phyloP scores from a whole-genome alignment of 495 filamentous ascomycete genomes.

The Glonium stellatum region DNA sequence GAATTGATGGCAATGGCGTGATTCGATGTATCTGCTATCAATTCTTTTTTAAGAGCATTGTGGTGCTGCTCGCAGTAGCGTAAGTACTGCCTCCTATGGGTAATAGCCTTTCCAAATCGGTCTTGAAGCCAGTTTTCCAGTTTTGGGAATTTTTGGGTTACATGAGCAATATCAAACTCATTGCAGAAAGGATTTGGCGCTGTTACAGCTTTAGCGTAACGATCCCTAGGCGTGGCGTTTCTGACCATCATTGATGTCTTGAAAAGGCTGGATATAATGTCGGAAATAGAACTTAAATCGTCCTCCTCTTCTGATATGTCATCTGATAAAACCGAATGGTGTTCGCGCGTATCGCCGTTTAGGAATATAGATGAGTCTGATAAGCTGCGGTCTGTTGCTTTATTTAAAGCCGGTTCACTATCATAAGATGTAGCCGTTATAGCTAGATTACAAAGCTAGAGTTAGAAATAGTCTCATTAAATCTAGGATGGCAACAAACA shows the following conservation, averaged over 20 bases:
- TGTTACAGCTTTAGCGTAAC: conserved; percentile 16
- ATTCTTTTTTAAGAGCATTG: background rate
- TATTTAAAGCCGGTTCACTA: no score
- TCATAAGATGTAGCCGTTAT: no score
- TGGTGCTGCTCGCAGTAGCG: conserved; percentile 16
- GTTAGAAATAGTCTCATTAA: background rate
- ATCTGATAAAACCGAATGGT: background rate
- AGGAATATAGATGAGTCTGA: no score
- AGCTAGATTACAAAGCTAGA: no score
- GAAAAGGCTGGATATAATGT: conserved; percentile 21
- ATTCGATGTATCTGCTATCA: background rate
- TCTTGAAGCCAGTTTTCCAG: conserved; percentile 12
- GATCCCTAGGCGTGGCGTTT: conserved; percentile 23
- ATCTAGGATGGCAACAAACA: background rate
- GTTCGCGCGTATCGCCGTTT: no score
- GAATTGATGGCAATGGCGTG: background rate
- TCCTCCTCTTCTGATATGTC: conserved; percentile 13
- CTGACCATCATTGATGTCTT: conserved; percentile 22
- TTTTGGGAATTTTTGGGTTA: conserved; percentile 23
- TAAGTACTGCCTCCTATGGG: conserved; percentile 17
- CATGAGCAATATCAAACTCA: conserved; percentile 26
- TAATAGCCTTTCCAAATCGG: conserved; percentile 18
- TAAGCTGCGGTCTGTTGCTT: no score
- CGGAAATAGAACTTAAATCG: conserved; percentile 7
- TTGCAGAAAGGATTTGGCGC: conserved; percentile 13